Conservation (phyloP, 306 rosid species). For the Pterocarpus macrocarpus region DNA sequence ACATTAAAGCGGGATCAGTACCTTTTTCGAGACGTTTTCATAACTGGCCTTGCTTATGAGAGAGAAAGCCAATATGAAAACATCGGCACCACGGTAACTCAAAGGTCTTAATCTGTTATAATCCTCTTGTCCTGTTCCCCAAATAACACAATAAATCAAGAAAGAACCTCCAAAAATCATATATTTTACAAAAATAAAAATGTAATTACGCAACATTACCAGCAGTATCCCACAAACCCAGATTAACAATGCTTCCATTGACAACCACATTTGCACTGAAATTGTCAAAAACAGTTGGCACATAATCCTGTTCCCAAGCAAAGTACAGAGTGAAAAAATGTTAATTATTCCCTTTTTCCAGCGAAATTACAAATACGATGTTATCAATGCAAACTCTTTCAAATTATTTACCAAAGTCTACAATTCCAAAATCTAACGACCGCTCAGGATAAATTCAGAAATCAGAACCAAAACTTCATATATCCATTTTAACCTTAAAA, state of each 20-base stretch:
- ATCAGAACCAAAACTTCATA: slow-evolving; percentile 8
- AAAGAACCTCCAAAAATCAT: slow-evolving; percentile 9
- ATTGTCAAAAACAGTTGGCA: slow-evolving; percentile 97
- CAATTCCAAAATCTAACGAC: not conserved
- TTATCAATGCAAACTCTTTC: not conserved
- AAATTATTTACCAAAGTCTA: not conserved
- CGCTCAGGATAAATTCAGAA: not conserved
- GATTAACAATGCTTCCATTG: slow-evolving; percentile 92
- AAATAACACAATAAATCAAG: slow-evolving; percentile 55
- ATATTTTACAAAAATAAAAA: slow-evolving; percentile 19
- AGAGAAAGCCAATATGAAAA: slow-evolving; percentile 74
- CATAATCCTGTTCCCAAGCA: slow-evolving; percentile 84
- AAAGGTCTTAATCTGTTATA: slow-evolving; percentile 78
- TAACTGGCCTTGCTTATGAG: slow-evolving; percentile 79
- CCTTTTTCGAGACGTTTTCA: slow-evolving; percentile 80
- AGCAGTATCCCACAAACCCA: slow-evolving; percentile 99
- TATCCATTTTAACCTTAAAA: not conserved
- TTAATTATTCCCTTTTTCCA: not conserved
- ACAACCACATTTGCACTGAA: slow-evolving; percentile 99
- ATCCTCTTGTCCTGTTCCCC: slow-evolving; percentile 74
- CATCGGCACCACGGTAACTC: slow-evolving; percentile 82
- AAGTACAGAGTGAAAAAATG: slow-evolving; percentile 20
- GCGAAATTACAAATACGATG: not conserved
- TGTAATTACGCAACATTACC: slow-evolving; percentile 64
- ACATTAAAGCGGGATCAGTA: not conserved